Base-by-base conservation (phyloP, 345 rosid genomes). In the Ceriops tagal region DNA sequence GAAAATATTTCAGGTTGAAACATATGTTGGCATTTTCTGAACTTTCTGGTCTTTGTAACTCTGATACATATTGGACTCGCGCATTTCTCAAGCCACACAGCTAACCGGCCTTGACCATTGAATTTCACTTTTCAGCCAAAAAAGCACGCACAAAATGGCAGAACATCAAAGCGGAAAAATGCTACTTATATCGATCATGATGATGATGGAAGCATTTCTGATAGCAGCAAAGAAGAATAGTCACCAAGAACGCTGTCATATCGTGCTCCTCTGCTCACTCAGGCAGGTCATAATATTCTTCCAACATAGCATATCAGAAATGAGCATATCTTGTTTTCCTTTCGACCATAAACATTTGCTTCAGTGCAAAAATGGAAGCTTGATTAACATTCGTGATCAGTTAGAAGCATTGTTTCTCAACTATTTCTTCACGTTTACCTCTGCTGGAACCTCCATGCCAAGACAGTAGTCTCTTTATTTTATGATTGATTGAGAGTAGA, bases 201-300 rank as follows among this genome's bases (percentile, higher is more conserved):
- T 24, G 24, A 24, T 46, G 96, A 85, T 52, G 83, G 76, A 19
- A 83, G 79, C 66, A 85, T 78, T 65, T 87, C 86, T 37, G 98
- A 89, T 52, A 83, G 93, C 85, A 87, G 92, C 43, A 83, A 79
- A 0, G 95, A 93, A 31, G 97, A 88, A 2, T 92, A 87, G 61
- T 83, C 89, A 16, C 81, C 86, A 8, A 79, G 86, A 77, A 71
- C 84, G 58, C 80, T 91, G 46, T 84, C 97, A 10, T 91, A 88
- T 68, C 85, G 90, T 69, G 87, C 97, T 69, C 96, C 98, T 73
- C 73, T 91, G 53, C 84, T 93, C 68, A 88, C 95, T 56, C 97
- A 89, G 90, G 98, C 85, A 73, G 51, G 85, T 69, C 35, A 6
- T 6, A 61, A 31, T 64, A 49, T 35, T 22, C 43, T 28, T 61